Evolutionary conservation across 192 early-diverging fungal genomes (phyloP).

Genomic region (Entomortierella beljakovae): DNA sequence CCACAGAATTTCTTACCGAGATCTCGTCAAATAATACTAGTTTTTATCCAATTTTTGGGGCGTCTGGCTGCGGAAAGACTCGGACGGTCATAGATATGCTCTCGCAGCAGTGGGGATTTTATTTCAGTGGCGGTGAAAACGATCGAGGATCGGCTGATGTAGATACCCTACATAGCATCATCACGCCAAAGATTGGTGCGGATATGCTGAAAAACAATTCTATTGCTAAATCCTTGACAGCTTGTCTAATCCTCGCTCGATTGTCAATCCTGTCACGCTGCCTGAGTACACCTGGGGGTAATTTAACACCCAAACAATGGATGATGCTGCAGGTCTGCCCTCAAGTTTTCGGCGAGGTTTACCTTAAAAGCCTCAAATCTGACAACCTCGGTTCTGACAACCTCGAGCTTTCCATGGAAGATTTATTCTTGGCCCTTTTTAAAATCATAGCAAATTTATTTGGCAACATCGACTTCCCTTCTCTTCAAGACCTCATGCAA

Average conservation of each 20-base stretch:
- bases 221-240: slow-evolving; percentile 1
- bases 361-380: too few relatives aligned
- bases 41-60: slow-evolving; percentile 3
- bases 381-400: too few relatives aligned
- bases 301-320: slow-evolving; percentile 19
- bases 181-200: neutral
- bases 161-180: neutral
- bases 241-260: slow-evolving; percentile 16
- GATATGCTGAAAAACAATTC: neutral
- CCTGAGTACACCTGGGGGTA: neutral
- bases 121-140: slow-evolving; percentile 16
- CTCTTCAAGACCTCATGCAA: neutral
- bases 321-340: slow-evolving; percentile 12
- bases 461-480: neutral
- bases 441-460: neutral
- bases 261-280: slow-evolving; percentile 6
- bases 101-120: slow-evolving; percentile 25
- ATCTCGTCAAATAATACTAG: neutral
- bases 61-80: slow-evolving; percentile 25
- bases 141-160: slow-evolving; percentile 20
- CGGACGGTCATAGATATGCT: slow-evolving; percentile 18
- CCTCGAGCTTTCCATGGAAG: neutral
- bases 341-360: neutral
- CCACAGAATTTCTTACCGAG: neutral
- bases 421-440: neutral